Conservation (phyloP, 352 stramenopile genomes). For the Phytophthora pinifolia region DNA sequence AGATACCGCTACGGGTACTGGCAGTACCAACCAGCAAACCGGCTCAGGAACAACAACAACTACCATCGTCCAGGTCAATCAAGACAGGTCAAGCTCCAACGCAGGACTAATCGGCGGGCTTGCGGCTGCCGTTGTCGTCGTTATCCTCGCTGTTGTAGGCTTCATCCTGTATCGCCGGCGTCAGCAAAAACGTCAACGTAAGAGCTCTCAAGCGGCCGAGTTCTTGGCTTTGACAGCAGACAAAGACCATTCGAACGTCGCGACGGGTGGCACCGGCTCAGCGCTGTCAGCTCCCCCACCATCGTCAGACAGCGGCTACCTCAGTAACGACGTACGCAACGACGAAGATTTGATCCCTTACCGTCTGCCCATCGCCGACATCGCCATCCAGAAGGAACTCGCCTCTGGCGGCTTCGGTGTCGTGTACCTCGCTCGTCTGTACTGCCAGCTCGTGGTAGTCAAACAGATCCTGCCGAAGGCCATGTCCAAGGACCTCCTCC, state of each 20-base stretch:
- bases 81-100: conserved; percentile 20
- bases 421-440: conserved; percentile 45
- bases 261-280: conserved; percentile 10
- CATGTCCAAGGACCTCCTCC: conserved; percentile 37
- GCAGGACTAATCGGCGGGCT: conserved; percentile 21
- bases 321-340: conserved; percentile 63
- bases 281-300: conserved; percentile 14
- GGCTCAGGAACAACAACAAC: conserved; percentile 13
- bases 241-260: conserved; percentile 11
- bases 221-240: conserved; percentile 10
- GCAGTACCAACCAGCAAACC: conserved; percentile 11
- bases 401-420: conserved; percentile 56
- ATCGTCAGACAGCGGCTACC: conserved; percentile 31
- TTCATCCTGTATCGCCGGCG: conserved; percentile 31
- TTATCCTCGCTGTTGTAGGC: conserved; percentile 22
- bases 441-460: conserved; percentile 37
- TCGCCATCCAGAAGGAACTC: conserved; percentile 39
- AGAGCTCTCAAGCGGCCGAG: not conserved
- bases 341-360: conserved; percentile 59
- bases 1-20: conserved; percentile 3
- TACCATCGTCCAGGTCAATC: conserved; percentile 10
- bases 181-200: conserved; percentile 5
- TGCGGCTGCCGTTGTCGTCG: conserved; percentile 19
- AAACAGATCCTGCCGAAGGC: conserved; percentile 45
- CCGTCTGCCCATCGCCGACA: conserved; percentile 46